A percentile compares a stretch with the other conserved stretches of the same genome.
phyloP scores from a whole-genome alignment of 2,329 filamentous ascomycete genomes.

The Chrysoporthe austroafricana region DNA sequence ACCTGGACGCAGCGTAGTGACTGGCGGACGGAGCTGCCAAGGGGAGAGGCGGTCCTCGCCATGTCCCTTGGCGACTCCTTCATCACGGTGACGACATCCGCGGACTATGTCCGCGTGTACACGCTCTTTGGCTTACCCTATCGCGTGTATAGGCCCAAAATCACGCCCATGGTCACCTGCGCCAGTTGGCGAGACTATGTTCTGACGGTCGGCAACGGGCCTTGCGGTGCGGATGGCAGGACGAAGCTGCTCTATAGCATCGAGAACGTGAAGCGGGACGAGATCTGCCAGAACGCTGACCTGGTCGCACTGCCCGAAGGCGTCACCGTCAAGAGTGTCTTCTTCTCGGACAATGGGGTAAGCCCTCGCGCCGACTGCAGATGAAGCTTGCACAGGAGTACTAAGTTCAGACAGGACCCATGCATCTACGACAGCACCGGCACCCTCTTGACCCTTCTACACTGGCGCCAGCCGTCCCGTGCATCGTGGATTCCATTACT shows the following conservation, averaged over 20 bases:
- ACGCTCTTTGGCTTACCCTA: constrained; percentile 91
- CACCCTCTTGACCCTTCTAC: constrained; percentile 82
- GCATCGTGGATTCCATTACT: constrained; percentile 91
- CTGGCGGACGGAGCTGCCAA: constrained; percentile 87
- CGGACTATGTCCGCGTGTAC: constrained; percentile 89
- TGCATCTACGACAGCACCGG: constrained; percentile 96
- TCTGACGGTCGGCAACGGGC: constrained; percentile 92
- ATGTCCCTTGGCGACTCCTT: constrained; percentile 92
- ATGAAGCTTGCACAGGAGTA: neutral
- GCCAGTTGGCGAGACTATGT: constrained; percentile 95
- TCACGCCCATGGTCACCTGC: constrained; percentile 85
- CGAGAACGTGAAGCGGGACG: constrained; percentile 90
- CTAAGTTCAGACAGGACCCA: constrained; percentile 67
- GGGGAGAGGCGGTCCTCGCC: constrained; percentile 82
- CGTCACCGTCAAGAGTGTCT: constrained; percentile 76
- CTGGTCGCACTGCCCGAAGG: constrained; percentile 81
- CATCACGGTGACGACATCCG: constrained; percentile 83
- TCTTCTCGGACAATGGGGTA: constrained; percentile 91
- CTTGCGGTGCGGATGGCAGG: constrained; percentile 76
- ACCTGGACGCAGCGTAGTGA: constrained; percentile 91
- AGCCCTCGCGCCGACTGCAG: constrained; percentile 38
- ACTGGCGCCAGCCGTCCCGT: constrained; percentile 86
- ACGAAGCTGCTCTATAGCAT: constrained; percentile 86
- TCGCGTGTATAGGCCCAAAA: constrained; percentile 89
- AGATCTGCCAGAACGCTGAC: constrained; percentile 94